Conservation (phyloP, 192 early-diverging fungal species). For the Cetraspora pellucida region DNA sequence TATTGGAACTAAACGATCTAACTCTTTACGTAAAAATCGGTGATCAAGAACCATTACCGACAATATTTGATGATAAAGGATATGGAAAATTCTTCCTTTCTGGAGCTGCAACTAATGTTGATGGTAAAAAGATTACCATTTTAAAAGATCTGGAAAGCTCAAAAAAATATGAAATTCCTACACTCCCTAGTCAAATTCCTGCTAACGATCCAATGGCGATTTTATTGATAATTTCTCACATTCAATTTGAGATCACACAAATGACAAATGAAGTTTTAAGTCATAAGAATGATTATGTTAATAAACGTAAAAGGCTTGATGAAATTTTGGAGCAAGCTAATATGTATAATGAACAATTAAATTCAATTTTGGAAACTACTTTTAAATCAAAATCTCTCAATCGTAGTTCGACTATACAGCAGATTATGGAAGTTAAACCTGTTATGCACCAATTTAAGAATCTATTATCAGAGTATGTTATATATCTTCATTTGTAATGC, state of each 20-base stretch:
- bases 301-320: neutral
- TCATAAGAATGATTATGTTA: neutral
- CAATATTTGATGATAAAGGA: slow-evolving; percentile 7
- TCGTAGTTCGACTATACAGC: slow-evolving; percentile 22
- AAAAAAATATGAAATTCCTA: neutral
- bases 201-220: neutral
- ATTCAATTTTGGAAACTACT: slow-evolving; percentile 13
- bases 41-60: neutral
- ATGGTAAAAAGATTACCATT: neutral
- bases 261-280: slow-evolving; percentile 29
- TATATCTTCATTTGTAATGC: neutral
- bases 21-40: slow-evolving; percentile 17
- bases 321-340: slow-evolving; percentile 6
- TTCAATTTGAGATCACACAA: slow-evolving; percentile 30
- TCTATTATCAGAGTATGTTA: slow-evolving; percentile 29
- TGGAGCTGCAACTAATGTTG: neutral
- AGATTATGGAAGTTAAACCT: slow-evolving; percentile 2
- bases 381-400: slow-evolving; percentile 13
- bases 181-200: slow-evolving; percentile 1
- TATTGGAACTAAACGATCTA: slow-evolving; percentile 33
- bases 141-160: neutral
- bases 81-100: slow-evolving; percentile 11
- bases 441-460: slow-evolving; percentile 17
- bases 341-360: slow-evolving; percentile 29
- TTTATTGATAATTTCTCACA: slow-evolving; percentile 11